Percentiles rank a stretch among this genome's conserved stretches.
Evolutionary conservation across 306 rosid genomes (phyloP).

Genomic region (Glycine soja): DNA sequence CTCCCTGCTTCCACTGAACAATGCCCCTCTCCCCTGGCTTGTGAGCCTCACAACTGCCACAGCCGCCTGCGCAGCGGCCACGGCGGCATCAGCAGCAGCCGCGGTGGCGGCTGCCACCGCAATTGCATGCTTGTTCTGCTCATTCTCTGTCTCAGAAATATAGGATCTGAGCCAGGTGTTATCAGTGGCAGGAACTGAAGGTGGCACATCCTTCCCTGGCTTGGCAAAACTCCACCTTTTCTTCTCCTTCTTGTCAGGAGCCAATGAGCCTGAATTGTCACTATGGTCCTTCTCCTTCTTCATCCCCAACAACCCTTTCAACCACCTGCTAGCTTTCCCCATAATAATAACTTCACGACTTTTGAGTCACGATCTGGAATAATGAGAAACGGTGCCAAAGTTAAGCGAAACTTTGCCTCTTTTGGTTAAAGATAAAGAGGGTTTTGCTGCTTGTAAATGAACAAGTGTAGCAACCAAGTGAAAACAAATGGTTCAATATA

Average conservation of each 20-base stretch:
- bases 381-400: slow-evolving; percentile 17
- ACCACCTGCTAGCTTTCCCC: slow-evolving; percentile 86
- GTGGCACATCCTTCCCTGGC: slow-evolving; percentile 16
- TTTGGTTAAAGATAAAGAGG: background rate
- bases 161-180: slow-evolving; percentile 78
- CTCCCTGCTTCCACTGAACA: slow-evolving; percentile 69
- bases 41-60: slow-evolving; percentile 88
- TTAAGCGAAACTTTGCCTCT: background rate
- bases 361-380: slow-evolving; percentile 45
- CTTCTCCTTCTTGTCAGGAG: slow-evolving; percentile 64
- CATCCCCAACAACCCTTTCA: slow-evolving; percentile 83
- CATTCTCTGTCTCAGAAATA: slow-evolving; percentile 64
- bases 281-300: slow-evolving; percentile 71
- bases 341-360: slow-evolving; percentile 47
- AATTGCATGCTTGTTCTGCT: slow-evolving; percentile 90
- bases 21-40: slow-evolving; percentile 65
- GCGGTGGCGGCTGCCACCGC: slow-evolving; percentile 99
- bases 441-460: background rate
- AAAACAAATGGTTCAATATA: slow-evolving; percentile 37
- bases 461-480: slow-evolving; percentile 43
- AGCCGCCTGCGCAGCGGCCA: slow-evolving; percentile 91
- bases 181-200: slow-evolving; percentile 47
- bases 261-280: slow-evolving; percentile 49
- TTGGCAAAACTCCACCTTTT: slow-evolving; percentile 89
- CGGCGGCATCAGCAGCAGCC: slow-evolving; percentile 87